Evolutionary conservation across 768 basidiomycete genomes (phyloP).

Genomic region (Leccinum boreale): DNA sequence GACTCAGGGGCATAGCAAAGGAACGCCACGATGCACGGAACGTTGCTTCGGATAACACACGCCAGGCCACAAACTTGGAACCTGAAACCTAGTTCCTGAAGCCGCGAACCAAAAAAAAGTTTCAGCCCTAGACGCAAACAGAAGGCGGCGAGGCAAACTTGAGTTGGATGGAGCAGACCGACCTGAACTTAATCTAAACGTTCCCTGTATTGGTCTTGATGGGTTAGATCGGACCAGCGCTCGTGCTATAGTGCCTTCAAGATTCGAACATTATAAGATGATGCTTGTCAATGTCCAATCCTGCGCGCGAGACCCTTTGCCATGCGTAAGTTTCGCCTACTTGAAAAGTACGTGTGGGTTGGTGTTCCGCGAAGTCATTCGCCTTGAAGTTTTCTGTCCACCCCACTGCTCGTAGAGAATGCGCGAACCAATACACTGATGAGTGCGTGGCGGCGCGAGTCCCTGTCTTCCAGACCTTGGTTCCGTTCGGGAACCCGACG

Average conservation of each 20-base stretch:
- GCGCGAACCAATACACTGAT: not conserved
- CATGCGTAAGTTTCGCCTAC: not conserved
- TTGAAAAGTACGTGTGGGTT: not conserved
- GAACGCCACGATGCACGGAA: constrained; percentile 6
- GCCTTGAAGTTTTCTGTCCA: not conserved
- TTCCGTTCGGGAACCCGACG: not conserved
- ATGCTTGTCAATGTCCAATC: not conserved
- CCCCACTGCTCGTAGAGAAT: not conserved
- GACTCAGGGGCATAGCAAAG: not conserved
- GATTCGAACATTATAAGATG: not conserved
- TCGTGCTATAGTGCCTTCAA: not conserved
- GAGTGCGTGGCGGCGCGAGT: not conserved
- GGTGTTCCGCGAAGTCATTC: not conserved
- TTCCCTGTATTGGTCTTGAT: not conserved
- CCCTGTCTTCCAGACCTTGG: not conserved
- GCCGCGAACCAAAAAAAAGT: not conserved
- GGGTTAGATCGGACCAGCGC: not conserved
- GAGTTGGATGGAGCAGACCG: not conserved
- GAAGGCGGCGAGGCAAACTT: constrained; percentile 1
- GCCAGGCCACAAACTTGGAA: not conserved
- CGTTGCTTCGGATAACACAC: not conserved
- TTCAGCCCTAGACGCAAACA: not conserved
- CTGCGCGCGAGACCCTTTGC: not conserved
- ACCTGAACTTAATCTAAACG: not conserved
- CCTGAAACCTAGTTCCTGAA: not conserved